Evolutionary conservation across 2,329 filamentous ascomycete genomes (phyloP), one percentile per base, ranked within the genome.

Genomic region (Harringtonia aguacate): DNA sequence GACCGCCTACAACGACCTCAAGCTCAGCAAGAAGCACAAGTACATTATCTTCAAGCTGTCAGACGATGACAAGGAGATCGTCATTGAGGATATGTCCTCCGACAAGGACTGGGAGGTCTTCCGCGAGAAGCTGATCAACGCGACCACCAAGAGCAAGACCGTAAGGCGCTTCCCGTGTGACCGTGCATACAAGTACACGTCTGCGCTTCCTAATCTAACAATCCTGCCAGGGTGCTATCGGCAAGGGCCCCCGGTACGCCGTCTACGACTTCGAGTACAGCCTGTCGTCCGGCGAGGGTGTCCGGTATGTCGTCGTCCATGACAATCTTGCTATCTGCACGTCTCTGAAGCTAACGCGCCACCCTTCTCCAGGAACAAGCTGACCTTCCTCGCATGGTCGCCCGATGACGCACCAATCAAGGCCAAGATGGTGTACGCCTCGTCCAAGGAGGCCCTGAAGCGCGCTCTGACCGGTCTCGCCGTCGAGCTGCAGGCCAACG

Each of bases 381-480:
- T 87, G 56, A 77, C 78, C 58, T 86, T 88, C 68, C 79, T 88
- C 55, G 73, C 79, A 56, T 89, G 84, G 84, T 83, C 81, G 52
- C 84, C 84, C 47, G 84, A 92, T 77, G 80, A 87, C 74, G 84
- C 86, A 52, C 69, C 75, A 53, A 73, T 88, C 66, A 81, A 82
- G 85, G 75, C 82, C 66, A 88, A 88, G 75, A 92, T 92, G 86
- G 75, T 88, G 65, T 92, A 90, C 73, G 84, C 85, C 56, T 85
- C 86, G 42, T 92, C 86, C 66, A 92, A 90, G 72, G 84, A 89
- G 58, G 82, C 84, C 48, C 75, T 92, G 55, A 90, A 88, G 77
- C 81, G 81, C 64, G 66, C 83, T 41, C 76, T 92, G 51, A 84
- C 77, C 60, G 85, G 84, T 51, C 69, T 90, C 55, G 82, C 81